Evolutionary conservation across 495 filamentous ascomycete genomes (phyloP).

Genomic region (Cenococcum geophilum): DNA sequence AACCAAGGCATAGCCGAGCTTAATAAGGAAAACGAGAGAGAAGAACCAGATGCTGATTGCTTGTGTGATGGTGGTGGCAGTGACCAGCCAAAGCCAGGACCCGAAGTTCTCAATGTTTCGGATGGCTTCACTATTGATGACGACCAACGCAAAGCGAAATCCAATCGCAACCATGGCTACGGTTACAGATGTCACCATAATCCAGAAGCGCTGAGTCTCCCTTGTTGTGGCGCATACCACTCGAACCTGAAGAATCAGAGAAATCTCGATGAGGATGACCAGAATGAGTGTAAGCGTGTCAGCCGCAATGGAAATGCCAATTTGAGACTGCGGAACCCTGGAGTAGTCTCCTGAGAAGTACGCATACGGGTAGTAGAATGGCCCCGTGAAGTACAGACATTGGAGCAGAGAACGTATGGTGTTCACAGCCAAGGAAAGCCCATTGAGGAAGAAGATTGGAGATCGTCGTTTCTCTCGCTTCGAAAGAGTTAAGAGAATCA

Average conservation of each 20-base stretch:
- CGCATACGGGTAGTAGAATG: slow-evolving; percentile 51
- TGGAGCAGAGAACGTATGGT: slow-evolving; percentile 55
- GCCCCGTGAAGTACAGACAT: slow-evolving; percentile 52
- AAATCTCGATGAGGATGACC: slow-evolving; percentile 54
- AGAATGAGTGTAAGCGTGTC: slow-evolving; percentile 53
- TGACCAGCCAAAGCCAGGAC: slow-evolving; percentile 45
- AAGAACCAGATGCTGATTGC: slow-evolving; percentile 70
- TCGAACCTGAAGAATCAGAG: slow-evolving; percentile 67
- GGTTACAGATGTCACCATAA: slow-evolving; percentile 46
- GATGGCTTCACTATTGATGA: slow-evolving; percentile 43
- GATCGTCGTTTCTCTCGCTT: slow-evolving; percentile 55
- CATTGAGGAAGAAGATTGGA: slow-evolving; percentile 58
- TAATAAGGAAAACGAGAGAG: slow-evolving; percentile 62
- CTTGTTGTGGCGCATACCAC: slow-evolving; percentile 52
- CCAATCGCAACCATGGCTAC: slow-evolving; percentile 53
- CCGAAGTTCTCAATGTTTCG: slow-evolving; percentile 32
- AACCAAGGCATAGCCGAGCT: slow-evolving; percentile 58
- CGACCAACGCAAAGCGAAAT: slow-evolving; percentile 55
- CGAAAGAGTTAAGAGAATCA: slow-evolving; percentile 60
- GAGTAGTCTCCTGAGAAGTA: slow-evolving; percentile 53
- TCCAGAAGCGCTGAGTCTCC: slow-evolving; percentile 37
- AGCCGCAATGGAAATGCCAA: slow-evolving; percentile 48
- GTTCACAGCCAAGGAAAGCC: slow-evolving; percentile 54
- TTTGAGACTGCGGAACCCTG: slow-evolving; percentile 44
- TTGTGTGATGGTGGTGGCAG: slow-evolving; percentile 49